Percentiles rank a stretch among this genome's conserved stretches.
These are phyloP conservation scores for Scutellaria baicalensis DNA, from an alignment of 257 asterid species.

Conservation along the genomic window DNA sequence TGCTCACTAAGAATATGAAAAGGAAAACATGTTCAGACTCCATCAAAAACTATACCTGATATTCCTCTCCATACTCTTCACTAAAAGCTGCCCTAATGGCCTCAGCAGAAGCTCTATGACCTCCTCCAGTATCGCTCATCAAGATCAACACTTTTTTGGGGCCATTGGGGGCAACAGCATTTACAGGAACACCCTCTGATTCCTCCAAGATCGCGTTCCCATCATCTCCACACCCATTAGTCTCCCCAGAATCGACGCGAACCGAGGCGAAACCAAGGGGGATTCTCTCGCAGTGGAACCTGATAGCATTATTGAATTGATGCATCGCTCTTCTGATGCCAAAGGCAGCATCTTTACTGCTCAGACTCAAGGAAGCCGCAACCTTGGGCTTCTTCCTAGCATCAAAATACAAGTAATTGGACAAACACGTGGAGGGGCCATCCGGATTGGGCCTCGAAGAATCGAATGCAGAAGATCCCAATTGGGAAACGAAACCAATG, in stretches of 20 bases:
- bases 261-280: slow-evolving; percentile 85
- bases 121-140: slow-evolving; percentile 99
- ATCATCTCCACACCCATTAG: slow-evolving; percentile 44
- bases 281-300: slow-evolving; percentile 70
- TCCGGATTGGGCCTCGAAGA: slow-evolving; percentile 29
- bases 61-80: slow-evolving; percentile 82
- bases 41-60: slow-evolving; percentile 56
- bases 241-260: slow-evolving; percentile 39
- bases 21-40: background rate
- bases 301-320: slow-evolving; percentile 66
- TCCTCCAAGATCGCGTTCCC: slow-evolving; percentile 48
- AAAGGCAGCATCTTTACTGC: slow-evolving; percentile 47
- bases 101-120: slow-evolving; percentile 99
- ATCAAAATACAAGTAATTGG: slow-evolving; percentile 51
- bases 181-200: slow-evolving; percentile 33
- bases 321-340: slow-evolving; percentile 41
- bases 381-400: slow-evolving; percentile 36
- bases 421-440: slow-evolving; percentile 24
- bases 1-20: background rate
- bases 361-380: slow-evolving; percentile 61
- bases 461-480: slow-evolving; percentile 44
- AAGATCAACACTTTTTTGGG: slow-evolving; percentile 78
- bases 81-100: slow-evolving; percentile 88
- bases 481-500: slow-evolving; percentile 39
- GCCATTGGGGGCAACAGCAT: slow-evolving; percentile 28